Evolutionary conservation across 768 basidiomycete species (phyloP).

Genomic region (Pholiota microspora): DNA sequence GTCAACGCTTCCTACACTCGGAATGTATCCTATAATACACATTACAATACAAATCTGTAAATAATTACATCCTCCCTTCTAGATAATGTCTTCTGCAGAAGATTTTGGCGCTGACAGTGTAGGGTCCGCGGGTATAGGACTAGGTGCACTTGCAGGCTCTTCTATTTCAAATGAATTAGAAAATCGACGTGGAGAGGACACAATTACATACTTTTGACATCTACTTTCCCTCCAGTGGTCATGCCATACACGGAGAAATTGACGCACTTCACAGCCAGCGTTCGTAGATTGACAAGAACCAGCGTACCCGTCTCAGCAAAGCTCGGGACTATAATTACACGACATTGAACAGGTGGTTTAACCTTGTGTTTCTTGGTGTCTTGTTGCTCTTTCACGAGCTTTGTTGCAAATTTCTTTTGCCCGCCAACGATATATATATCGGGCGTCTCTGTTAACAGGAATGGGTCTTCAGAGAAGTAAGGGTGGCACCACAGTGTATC

Average conservation of each 20-base stretch:
- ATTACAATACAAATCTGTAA: slow-evolving; percentile 11
- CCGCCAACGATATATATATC: slow-evolving; percentile 93
- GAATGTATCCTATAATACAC: slow-evolving; percentile 10
- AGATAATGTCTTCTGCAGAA: slow-evolving; percentile 20
- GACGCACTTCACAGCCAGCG: slow-evolving; percentile 66
- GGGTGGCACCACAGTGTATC: slow-evolving; percentile 99
- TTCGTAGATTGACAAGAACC: slow-evolving; percentile 77
- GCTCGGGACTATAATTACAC: slow-evolving; percentile 78
- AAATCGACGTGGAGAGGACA: background rate
- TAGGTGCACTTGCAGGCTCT: slow-evolving; percentile 12
- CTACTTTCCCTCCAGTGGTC: slow-evolving; percentile 28
- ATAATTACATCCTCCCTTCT: slow-evolving; percentile 2
- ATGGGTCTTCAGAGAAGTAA: slow-evolving; percentile 84
- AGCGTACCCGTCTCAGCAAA: slow-evolving; percentile 79
- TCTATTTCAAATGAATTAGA: slow-evolving; percentile 10
- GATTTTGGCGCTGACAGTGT: slow-evolving; percentile 23
- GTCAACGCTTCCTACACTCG: background rate
- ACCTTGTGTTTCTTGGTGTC: slow-evolving; percentile 28
- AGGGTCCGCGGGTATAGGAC: slow-evolving; percentile 25
- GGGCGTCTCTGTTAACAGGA: slow-evolving; percentile 82
- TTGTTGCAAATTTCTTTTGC: slow-evolving; percentile 80
- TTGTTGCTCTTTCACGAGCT: slow-evolving; percentile 47
- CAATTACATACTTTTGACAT: slow-evolving; percentile 16
- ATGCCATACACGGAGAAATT: slow-evolving; percentile 53
- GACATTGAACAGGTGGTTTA: slow-evolving; percentile 39